Conservation (phyloP, 371 early-diverging fungal genomes). For the Mortierella sp. region DNA sequence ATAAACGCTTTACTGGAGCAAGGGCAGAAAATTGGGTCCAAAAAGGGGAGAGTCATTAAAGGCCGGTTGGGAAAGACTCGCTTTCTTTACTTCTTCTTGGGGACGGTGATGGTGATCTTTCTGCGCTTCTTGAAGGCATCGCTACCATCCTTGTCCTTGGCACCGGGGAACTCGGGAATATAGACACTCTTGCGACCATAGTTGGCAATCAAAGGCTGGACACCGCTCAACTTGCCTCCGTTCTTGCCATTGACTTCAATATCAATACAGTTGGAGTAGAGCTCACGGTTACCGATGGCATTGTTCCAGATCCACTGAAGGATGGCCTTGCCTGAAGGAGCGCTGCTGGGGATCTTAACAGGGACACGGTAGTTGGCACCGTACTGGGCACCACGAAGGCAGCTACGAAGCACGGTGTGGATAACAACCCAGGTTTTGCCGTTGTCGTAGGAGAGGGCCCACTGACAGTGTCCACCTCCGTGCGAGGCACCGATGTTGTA, state of each 20-base stretch:
- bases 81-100: not conserved
- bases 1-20: too few species aligned
- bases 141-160: slow-evolving; percentile 8
- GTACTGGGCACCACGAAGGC: slow-evolving; percentile 10
- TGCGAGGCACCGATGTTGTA: slow-evolving; percentile 51
- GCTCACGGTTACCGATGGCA: slow-evolving; percentile 74
- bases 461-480: slow-evolving; percentile 76
- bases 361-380: slow-evolving; percentile 33
- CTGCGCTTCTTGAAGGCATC: slow-evolving; percentile 23
- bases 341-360: slow-evolving; percentile 62
- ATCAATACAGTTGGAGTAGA: slow-evolving; percentile 80
- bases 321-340: slow-evolving; percentile 56
- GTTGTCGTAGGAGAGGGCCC: slow-evolving; percentile 71
- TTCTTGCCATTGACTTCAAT: slow-evolving; percentile 60
- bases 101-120: slow-evolving; percentile 14
- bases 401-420: slow-evolving; percentile 38
- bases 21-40: too few species aligned
- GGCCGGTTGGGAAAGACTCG: too few species aligned
- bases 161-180: slow-evolving; percentile 24
- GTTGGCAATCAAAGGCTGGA: slow-evolving; percentile 33
- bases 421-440: slow-evolving; percentile 67
- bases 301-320: slow-evolving; percentile 81
- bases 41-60: too few species aligned
- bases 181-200: slow-evolving; percentile 19
- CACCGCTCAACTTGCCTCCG: slow-evolving; percentile 31